Conservation (phyloP, 1,284 basidiomycete genomes). For the Ceratobasidium theobromae region DNA sequence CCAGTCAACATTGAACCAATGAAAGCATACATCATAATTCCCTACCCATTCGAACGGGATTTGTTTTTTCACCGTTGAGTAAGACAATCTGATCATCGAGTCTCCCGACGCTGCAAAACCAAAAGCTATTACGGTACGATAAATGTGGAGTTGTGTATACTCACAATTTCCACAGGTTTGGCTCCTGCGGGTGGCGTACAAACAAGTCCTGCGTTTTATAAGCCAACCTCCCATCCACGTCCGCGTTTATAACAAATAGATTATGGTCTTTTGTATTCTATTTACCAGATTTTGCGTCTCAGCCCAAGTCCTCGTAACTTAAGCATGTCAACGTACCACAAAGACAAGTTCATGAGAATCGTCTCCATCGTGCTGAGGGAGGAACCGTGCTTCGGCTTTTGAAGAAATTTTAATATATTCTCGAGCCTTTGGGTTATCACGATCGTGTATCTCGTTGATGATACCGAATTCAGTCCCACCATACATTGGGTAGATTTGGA, state of each 20-base stretch:
- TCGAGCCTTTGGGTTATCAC: slow-evolving; percentile 8
- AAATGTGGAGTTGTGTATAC: neutral
- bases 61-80: slow-evolving; percentile 41
- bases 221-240: slow-evolving; percentile 12
- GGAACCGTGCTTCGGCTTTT: neutral
- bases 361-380: slow-evolving; percentile 4
- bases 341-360: slow-evolving; percentile 7
- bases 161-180: slow-evolving; percentile 22
- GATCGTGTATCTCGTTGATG: neutral
- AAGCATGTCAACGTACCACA: slow-evolving; percentile 13
- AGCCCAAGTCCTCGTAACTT: neutral
- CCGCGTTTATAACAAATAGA: slow-evolving; percentile 15
- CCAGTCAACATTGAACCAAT: slow-evolving; percentile 39
- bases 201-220: slow-evolving; percentile 32
- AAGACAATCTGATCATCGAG: slow-evolving; percentile 35
- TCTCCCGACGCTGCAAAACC: slow-evolving; percentile 11
- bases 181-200: slow-evolving; percentile 24
- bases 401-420: slow-evolving; percentile 18
- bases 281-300: neutral
- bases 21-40: slow-evolving; percentile 45
- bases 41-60: slow-evolving; percentile 49
- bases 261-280: slow-evolving; percentile 12
- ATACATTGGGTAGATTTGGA: neutral
- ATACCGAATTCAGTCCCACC: slow-evolving; percentile 7
- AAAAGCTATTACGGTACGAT: neutral